Evolutionary conservation across 2,329 filamentous ascomycete genomes (phyloP).

Genomic region (Periconia sp.): DNA sequence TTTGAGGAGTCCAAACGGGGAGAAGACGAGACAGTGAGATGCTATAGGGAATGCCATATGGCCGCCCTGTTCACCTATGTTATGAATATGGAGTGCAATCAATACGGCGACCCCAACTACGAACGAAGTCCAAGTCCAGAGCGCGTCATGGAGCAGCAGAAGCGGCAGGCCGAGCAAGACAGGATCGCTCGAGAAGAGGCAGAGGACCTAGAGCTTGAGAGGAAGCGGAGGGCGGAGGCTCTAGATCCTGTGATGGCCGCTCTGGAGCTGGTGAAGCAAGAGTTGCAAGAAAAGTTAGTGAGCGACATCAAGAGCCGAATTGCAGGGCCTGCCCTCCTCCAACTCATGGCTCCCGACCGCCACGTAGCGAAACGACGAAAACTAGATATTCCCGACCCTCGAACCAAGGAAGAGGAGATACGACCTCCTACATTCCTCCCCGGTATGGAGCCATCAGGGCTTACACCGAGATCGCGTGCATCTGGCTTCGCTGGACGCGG

Average conservation of each 20-base stretch:
- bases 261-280: constrained; percentile 75
- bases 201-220: constrained; percentile 86
- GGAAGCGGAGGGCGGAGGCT: constrained; percentile 82
- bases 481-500: constrained; percentile 48
- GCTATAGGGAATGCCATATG: constrained; percentile 78
- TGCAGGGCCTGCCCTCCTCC: constrained; percentile 78
- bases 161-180: constrained; percentile 70
- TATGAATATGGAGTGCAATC: constrained; percentile 87
- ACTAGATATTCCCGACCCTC: constrained; percentile 75
- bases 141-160: constrained; percentile 54
- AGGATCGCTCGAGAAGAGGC: constrained; percentile 75
- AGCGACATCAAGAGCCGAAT: constrained; percentile 88
- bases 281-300: constrained; percentile 85
- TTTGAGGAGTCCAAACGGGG: constrained; percentile 81
- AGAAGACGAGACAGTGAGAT: constrained; percentile 80
- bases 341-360: constrained; percentile 81
- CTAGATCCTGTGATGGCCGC: constrained; percentile 91
- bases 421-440: constrained; percentile 59
- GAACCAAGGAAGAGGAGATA: constrained; percentile 62
- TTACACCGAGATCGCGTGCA: constrained; percentile 64
- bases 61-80: constrained; percentile 88
- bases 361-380: constrained; percentile 80
- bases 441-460: constrained; percentile 66
- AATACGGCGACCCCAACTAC: constrained; percentile 69
- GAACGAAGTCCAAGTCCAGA: constrained; percentile 61